Percentiles rank a stretch among this genome's conserved stretches.
Conservation (phyloP, 1,139 yeast genomes). For the Taphrina flavorubra region DNA sequence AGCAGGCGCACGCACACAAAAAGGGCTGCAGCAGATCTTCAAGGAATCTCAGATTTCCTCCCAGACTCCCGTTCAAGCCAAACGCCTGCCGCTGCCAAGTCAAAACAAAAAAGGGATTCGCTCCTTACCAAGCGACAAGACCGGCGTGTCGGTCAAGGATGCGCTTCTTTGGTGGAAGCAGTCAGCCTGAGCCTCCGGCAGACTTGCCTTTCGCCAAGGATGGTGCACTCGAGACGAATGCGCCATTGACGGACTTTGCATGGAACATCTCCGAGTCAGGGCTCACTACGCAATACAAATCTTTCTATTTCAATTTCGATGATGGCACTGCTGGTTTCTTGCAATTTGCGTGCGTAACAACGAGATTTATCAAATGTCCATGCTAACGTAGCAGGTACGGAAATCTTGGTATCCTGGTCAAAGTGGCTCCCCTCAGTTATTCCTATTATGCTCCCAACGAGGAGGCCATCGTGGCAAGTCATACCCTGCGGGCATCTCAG, state of each 20-base stretch:
- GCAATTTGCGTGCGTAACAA: conserved; percentile 24
- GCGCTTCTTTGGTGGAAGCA: conserved; percentile 21
- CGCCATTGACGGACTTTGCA: conserved; percentile 14
- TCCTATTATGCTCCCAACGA: conserved; percentile 18
- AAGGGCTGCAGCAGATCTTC: too few species aligned
- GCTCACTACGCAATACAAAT: conserved; percentile 43
- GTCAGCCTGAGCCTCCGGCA: conserved; percentile 5
- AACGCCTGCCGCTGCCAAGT: background rate
- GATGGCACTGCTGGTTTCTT: conserved; percentile 41
- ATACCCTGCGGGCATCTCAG: conserved; percentile 30
- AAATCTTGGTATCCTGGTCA: conserved; percentile 40
- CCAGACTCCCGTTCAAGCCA: too few species aligned
- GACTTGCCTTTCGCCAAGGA: conserved; percentile 16
- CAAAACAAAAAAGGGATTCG: background rate
- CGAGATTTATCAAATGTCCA: background rate
- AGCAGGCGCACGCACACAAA: too few species aligned
- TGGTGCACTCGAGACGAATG: background rate
- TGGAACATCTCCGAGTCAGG: conserved; percentile 38
- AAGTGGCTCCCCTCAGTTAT: conserved; percentile 37
- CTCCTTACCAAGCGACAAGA: too few species aligned
- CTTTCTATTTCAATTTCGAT: conserved; percentile 41
- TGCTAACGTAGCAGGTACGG: conserved; percentile 25
- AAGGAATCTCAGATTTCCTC: too few species aligned
- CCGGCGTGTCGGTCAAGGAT: background rate
- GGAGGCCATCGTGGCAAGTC: conserved; percentile 32